Conservation (phyloP, 2,329 filamentous ascomycete genomes). For the Calonectria fujianensis region DNA sequence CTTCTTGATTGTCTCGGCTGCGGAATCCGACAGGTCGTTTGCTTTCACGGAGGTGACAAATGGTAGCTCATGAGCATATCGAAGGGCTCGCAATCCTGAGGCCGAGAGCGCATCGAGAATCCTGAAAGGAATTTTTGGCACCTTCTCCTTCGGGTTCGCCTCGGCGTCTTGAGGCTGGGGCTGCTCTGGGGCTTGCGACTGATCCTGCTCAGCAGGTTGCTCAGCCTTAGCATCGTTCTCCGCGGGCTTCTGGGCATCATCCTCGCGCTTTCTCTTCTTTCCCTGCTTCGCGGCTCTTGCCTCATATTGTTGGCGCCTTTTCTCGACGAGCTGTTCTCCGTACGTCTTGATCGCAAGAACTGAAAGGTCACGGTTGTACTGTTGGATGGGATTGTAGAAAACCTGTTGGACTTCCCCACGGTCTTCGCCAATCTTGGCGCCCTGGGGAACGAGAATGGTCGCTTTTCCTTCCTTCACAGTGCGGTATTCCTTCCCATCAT, state of each 20-base stretch:
- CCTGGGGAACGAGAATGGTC: slow-evolving; percentile 73
- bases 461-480: slow-evolving; percentile 74
- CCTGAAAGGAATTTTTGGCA: slow-evolving; percentile 75
- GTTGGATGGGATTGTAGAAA: slow-evolving; percentile 99
- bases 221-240: slow-evolving; percentile 22
- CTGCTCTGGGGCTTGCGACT: slow-evolving; percentile 45
- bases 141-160: slow-evolving; percentile 52
- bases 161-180: slow-evolving; percentile 37
- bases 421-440: slow-evolving; percentile 67
- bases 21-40: slow-evolving; percentile 89
- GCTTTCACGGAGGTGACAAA: slow-evolving; percentile 88
- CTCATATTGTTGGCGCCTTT: slow-evolving; percentile 65
- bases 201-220: slow-evolving; percentile 37
- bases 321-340: slow-evolving; percentile 78
- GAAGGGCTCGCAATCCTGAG: slow-evolving; percentile 90
- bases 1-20: slow-evolving; percentile 86
- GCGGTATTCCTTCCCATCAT: slow-evolving; percentile 69
- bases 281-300: slow-evolving; percentile 63
- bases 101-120: slow-evolving; percentile 97
- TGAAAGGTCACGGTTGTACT: slow-evolving; percentile 97
- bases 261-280: slow-evolving; percentile 69
- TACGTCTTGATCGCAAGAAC: slow-evolving; percentile 94
- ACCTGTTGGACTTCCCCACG: slow-evolving; percentile 83
- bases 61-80: slow-evolving; percentile 94
- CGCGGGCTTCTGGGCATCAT: slow-evolving; percentile 56